Evolutionary conservation across 2,329 filamentous ascomycete species (phyloP), one percentile per base, ranked within the genome.

Genomic region (Zymoseptoria crescenta): DNA sequence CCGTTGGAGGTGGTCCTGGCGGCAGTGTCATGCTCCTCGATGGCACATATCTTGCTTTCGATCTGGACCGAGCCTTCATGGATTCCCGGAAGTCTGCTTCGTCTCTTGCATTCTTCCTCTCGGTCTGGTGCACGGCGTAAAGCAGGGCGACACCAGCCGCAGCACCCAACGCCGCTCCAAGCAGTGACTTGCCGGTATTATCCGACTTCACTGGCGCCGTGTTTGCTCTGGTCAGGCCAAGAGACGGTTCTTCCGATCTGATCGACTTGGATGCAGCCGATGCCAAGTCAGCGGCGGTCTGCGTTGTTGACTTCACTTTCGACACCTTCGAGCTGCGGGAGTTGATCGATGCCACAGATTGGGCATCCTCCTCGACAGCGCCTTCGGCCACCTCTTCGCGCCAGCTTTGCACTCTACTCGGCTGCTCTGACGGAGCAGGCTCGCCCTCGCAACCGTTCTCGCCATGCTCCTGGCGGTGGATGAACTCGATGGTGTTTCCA

Each of bases 401-500:
- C 75, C 76, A 79, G 52, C 73, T 76, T 56, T 80, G 69, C 19
- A 82, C 78, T 48, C 74, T 74, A 62, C 74, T 75, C 5, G 35
- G 16, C 55, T 76, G 72, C 16, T 58, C 57, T 10, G 30, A 35
- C 19, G 77, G 72, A 20, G 70, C 73, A 20, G 65, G 61, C n/a
- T 67, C 74, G 51, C 75, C 63, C 71, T 62, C 60, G 71, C 72
- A 73, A 49, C 71, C 74, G 56, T 76, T 60, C n/a, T 62, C 58
- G 19, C 57, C 61, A 52, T 64, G 61, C 7, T 62, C 58, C 56
- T 71, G 75, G 56, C 79, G 78, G 71, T 85, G 88, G 54, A 92
- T 83, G 29, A 89, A 87, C 70, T 94, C 89, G 70, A 96, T 85
- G 66, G 83, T 88, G 76, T 96, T 95, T 55, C 89, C 89, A 75